A percentile compares a stretch with the other conserved stretches of the same genome.
These are phyloP conservation scores for Cardiospermum halicacabum DNA, from an alignment of 345 rosid genomes.

Conservation along the genomic window DNA sequence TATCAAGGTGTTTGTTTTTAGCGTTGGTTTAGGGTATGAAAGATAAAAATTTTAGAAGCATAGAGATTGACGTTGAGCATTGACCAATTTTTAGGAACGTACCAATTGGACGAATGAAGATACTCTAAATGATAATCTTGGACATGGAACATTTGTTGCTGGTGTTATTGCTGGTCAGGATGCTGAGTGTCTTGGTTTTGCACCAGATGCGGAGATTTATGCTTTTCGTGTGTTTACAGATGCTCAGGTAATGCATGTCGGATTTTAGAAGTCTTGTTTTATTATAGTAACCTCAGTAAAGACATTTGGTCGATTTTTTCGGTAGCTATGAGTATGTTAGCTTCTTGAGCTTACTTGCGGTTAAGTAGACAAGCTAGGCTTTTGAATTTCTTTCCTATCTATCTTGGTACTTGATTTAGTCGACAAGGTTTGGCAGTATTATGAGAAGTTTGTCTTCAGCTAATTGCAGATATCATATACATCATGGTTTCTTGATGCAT, in stretches of 20 bases:
- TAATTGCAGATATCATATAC: slow-evolving; percentile 97
- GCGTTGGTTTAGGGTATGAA: neutral
- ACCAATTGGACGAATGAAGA: slow-evolving; percentile 97
- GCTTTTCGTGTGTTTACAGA: slow-evolving; percentile 97
- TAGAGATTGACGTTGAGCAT: slow-evolving; percentile 29
- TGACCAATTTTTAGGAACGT: slow-evolving; percentile 65
- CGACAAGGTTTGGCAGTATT: slow-evolving; percentile 37
- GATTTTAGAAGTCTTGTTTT: slow-evolving; percentile 11
- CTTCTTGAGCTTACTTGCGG: neutral
- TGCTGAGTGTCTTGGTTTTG: slow-evolving; percentile 91
- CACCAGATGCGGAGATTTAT: slow-evolving; percentile 88
- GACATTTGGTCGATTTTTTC: neutral
- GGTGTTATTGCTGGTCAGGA: slow-evolving; percentile 94
- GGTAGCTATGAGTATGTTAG: slow-evolving; percentile 4
- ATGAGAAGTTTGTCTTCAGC: slow-evolving; percentile 85
- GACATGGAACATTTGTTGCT: slow-evolving; percentile 98
- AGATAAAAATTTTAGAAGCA: neutral
- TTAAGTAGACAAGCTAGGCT: neutral
- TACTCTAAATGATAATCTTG: slow-evolving; percentile 97
- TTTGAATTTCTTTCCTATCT: neutral
- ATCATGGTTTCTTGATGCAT: slow-evolving; percentile 99
- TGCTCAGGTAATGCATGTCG: slow-evolving; percentile 84
- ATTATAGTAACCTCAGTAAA: neutral
- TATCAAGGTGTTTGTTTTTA: slow-evolving; percentile 55
- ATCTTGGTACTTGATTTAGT: slow-evolving; percentile 11